Base-by-base conservation (phyloP, 768 basidiomycete genomes). In the Kondoa subrosea region DNA sequence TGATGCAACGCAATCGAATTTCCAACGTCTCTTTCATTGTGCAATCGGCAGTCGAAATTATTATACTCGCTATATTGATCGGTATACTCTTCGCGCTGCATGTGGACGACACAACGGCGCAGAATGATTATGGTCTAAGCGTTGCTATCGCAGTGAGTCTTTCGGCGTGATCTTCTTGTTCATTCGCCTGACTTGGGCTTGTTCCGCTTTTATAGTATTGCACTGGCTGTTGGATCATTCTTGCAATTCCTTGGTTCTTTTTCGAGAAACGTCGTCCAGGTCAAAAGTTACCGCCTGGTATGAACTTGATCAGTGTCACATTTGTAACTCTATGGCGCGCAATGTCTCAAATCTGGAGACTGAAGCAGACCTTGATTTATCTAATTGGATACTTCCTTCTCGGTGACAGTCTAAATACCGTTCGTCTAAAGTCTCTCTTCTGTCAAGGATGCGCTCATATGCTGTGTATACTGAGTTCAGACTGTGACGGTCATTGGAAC, bases 181-280 rank as follows among this genome's bases (percentile, higher is more conserved):
- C 40, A 50, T 8, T 50, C 21, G 40, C 12, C 40, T 50, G 40
- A 50, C 40, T 50, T 21, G n/a, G n/a, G n/a, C n/a, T n/a, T n/a
- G n/a, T n/a, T n/a, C n/a, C n/a, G n/a, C n/a, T n/a, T n/a, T n/a
- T n/a, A n/a, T n/a, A n/a, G n/a, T 50, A 8, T 50, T 50, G 40
- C 40, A 72, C 76, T 2, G 75, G 73, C 8, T 73, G 74, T 2
- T 76, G 76, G 76, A 71, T 77, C 57, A 4, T 76, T 15, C 74
- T 74, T 58, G 74, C 73, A 3, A 67, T 73, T 12, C 76, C 76
- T 0, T 77, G 76, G 76, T 70, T 77, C 32, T 8, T 76, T 3
- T 71, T 67, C 17, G 76, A 77, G 66, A 74, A 76, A 67, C 73
- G 72, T 32, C 72, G 76, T 26, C 76, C 76, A 4, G 76, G 76